Evolutionary conservation across 805 yeast genomes (phyloP).

Genomic region (Zygosaccharomyces lentus): DNA sequence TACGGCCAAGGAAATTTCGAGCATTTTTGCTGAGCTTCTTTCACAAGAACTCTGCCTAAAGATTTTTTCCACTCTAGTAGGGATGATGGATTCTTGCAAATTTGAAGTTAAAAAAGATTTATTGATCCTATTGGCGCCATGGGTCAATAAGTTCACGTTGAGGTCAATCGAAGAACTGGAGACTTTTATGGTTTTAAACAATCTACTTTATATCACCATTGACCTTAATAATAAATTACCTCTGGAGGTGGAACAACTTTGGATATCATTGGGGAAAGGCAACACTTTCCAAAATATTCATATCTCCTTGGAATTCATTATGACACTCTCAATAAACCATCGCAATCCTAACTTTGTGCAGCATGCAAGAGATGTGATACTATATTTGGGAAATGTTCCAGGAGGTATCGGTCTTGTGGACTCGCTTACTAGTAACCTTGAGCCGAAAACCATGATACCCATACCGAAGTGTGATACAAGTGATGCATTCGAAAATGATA

Average conservation of each 20-base stretch:
- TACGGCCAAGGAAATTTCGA: slow-evolving; percentile 74
- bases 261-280: slow-evolving; percentile 90
- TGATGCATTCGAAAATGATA: slow-evolving; percentile 35
- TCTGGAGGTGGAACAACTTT: slow-evolving; percentile 86
- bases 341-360: slow-evolving; percentile 73
- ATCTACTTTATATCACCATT: slow-evolving; percentile 80
- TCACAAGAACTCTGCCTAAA: slow-evolving; percentile 55
- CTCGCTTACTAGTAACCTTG: slow-evolving; percentile 60
- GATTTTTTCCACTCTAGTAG: slow-evolving; percentile 70
- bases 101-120: slow-evolving; percentile 68
- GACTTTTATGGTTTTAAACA: slow-evolving; percentile 67
- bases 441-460: slow-evolving; percentile 90
- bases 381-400: slow-evolving; percentile 55
- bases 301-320: slow-evolving; percentile 64
- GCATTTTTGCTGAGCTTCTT: slow-evolving; percentile 57
- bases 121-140: slow-evolving; percentile 76
- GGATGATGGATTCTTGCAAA: slow-evolving; percentile 57
- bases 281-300: slow-evolving; percentile 64
- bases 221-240: slow-evolving; percentile 69
- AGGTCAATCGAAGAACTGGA: slow-evolving; percentile 44
- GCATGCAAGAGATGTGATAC: slow-evolving; percentile 73
- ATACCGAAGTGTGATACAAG: slow-evolving; percentile 39
- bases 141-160: slow-evolving; percentile 83
- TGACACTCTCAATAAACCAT: slow-evolving; percentile 61
- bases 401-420: slow-evolving; percentile 55